A percentile compares a stretch with the other conserved stretches of the same genome.
Evolutionary conservation across 768 basidiomycete species (phyloP).

Genomic region (Mycena kentingensis): DNA sequence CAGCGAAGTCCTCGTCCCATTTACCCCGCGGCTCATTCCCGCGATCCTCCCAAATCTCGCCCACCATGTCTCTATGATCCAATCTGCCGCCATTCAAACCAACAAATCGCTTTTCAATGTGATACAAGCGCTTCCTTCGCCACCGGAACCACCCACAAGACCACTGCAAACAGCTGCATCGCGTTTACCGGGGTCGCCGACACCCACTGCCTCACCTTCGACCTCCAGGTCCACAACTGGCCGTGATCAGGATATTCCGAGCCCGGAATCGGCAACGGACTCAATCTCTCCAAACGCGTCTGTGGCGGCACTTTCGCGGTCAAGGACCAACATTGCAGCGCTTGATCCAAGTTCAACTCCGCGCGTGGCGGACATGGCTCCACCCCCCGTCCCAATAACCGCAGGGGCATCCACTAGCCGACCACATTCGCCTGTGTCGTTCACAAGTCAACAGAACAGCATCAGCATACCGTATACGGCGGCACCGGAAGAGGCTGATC

Average conservation of each 20-base stretch:
- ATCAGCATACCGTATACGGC: conserved; percentile 32
- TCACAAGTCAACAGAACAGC: conserved; percentile 40
- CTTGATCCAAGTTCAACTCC: conserved; percentile 26
- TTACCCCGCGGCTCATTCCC: conserved; percentile 89
- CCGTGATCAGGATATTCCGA: conserved; percentile 49
- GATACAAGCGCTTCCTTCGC: conserved; percentile 82
- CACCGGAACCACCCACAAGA: conserved; percentile 48
- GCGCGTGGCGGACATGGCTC: conserved; percentile 35
- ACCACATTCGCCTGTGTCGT: conserved; percentile 63
- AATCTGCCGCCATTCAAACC: conserved; percentile 80
- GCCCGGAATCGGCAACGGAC: conserved; percentile 46
- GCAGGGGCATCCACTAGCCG: conserved; percentile 50
- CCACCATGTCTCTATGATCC: conserved; percentile 86
- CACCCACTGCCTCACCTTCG: conserved; percentile 48
- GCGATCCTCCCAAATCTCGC: conserved; percentile 94
- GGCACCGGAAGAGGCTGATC: conserved; percentile 58
- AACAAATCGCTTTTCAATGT: conserved; percentile 84
- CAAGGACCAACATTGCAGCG: conserved; percentile 12
- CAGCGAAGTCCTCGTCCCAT: conserved; percentile 90
- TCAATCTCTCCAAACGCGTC: conserved; percentile 24
- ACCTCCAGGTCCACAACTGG: conserved; percentile 53
- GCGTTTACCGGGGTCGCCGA: conserved; percentile 57
- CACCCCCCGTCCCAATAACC: conserved; percentile 25
- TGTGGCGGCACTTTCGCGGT: conserved; percentile 27
- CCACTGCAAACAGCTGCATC: conserved; percentile 31